Evolutionary conservation across 345 rosid species (phyloP), one percentile per base, ranked within the genome.

Genomic region (Populus davidiana): DNA sequence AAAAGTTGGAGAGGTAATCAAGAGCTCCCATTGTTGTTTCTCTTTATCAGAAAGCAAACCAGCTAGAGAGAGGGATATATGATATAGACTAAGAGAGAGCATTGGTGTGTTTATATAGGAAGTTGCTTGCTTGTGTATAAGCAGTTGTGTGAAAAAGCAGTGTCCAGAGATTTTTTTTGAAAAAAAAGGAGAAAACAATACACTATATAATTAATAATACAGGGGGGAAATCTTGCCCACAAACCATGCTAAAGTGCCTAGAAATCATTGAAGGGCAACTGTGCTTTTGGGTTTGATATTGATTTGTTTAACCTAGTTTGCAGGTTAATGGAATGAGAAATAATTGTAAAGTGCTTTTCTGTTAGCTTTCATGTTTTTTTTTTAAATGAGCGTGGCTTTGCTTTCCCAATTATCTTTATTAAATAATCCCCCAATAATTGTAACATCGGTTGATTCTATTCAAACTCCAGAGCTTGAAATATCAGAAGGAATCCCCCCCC

Each of bases 1-100:
- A 95, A 80, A 95, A 93, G 93, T 87, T 86, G 21, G 96, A 86
- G 81, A 95, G 86, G 73, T 90, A 91, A 85, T 95, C 92, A 74
- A 95, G 91, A 74, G 96, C 98, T 29, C 99, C 97, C 97, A 93
- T 92, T 71, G 47, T 77, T 65, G 75, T 43, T 64, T 83, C 71
- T 79, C 71, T 75, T 87, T 70, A 9, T 64, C 56, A 79, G 71
- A 83, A 82, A 78, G 73, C 71, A 67, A 63, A 35, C 50, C 4
- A 33, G 56, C 69, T 13, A 67, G 6, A 71, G 66, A 74, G 69
- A 10, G 9, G 33, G 63, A 67, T 54, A 50, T 61, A 50, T 50
- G 74, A 67, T 77, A 66, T 14, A 2, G 39, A 43, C n/a, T 21
- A 20, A 21, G 67, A 54, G 73, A 23, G 11, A 12, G 52, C 33